Conservation (phyloP, 192 early-diverging fungal genomes). For the Oehlia diaphana region DNA sequence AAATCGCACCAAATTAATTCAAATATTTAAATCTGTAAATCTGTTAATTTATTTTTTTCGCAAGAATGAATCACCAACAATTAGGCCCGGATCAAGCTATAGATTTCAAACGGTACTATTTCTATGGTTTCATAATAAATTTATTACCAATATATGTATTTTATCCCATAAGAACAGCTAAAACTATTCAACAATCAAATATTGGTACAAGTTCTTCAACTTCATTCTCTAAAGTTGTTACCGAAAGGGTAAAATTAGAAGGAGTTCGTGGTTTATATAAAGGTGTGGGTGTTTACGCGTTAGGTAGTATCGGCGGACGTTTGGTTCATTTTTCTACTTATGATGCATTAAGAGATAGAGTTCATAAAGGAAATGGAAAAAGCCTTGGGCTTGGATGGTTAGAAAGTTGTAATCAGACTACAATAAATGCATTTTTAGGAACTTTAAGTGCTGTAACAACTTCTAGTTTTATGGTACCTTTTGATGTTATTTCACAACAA, state of each 20-base stretch:
- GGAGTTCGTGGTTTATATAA: constrained; percentile 30
- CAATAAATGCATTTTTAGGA: constrained; percentile 22
- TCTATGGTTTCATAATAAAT: constrained; percentile 30
- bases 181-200: constrained; percentile 30
- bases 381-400: constrained; percentile 15
- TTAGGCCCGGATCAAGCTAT: neutral
- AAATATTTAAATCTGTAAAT: no score
- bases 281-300: constrained; percentile 16
- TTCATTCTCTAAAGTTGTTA: neutral
- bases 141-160: constrained; percentile 29
- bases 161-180: constrained; percentile 32
- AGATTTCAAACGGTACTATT: constrained; percentile 31
- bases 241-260: constrained; percentile 18
- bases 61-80: constrained; percentile 3
- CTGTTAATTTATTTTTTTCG: no score
- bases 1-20: no score
- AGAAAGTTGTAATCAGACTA: neutral
- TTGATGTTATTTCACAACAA: constrained; percentile 31
- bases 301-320: constrained; percentile 23
- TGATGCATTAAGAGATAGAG: constrained; percentile 24
- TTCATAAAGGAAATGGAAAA: constrained; percentile 9
- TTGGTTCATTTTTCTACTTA: constrained; percentile 33
- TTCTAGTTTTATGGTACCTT: constrained; percentile 27
- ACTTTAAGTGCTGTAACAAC: constrained; percentile 25
- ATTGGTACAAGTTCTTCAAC: constrained; percentile 23